These are phyloP conservation scores for Candida jianshihensis DNA, from an alignment of 805 yeast species.

Conservation along the genomic window DNA sequence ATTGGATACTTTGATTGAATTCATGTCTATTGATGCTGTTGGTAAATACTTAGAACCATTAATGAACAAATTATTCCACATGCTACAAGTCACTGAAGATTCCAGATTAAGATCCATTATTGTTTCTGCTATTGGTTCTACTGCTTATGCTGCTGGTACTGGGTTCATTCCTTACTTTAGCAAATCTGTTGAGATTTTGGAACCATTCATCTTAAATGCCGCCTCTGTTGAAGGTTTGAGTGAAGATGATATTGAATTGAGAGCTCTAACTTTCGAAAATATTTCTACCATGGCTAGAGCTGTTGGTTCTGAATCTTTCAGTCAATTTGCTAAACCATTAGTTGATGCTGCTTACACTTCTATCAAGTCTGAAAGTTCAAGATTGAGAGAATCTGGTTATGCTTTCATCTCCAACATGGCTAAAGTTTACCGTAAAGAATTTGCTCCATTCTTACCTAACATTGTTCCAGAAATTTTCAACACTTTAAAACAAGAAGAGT, in stretches of 20 bases:
- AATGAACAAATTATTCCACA: conserved; percentile 80
- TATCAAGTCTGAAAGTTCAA: conserved; percentile 66
- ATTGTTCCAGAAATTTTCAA: conserved; percentile 79
- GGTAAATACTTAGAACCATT: conserved; percentile 76
- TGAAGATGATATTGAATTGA: conserved; percentile 85
- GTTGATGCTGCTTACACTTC: conserved; percentile 83
- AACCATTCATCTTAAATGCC: conserved; percentile 69
- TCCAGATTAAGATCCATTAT: conserved; percentile 66
- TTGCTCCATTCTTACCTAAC: conserved; percentile 76
- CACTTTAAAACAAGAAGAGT: conserved; percentile 83
- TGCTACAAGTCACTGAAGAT: conserved; percentile 73
- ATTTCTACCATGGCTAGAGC: conserved; percentile 94
- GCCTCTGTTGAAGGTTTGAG: conserved; percentile 68
- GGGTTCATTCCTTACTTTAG: conserved; percentile 81
- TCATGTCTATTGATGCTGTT: conserved; percentile 82
- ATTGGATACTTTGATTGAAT: conserved; percentile 86
- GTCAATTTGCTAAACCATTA: conserved; percentile 79
- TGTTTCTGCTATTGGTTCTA: conserved; percentile 94
- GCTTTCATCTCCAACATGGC: conserved; percentile 92
- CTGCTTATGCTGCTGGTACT: conserved; percentile 92
- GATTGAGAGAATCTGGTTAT: conserved; percentile 92
- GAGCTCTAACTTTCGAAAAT: conserved; percentile 90
- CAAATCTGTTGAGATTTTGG: conserved; percentile 71
- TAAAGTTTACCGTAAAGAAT: conserved; percentile 86
- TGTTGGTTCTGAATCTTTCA: conserved; percentile 85